Evolutionary conservation across 768 basidiomycete genomes (phyloP).

Genomic region (Cytidiella melzeri): DNA sequence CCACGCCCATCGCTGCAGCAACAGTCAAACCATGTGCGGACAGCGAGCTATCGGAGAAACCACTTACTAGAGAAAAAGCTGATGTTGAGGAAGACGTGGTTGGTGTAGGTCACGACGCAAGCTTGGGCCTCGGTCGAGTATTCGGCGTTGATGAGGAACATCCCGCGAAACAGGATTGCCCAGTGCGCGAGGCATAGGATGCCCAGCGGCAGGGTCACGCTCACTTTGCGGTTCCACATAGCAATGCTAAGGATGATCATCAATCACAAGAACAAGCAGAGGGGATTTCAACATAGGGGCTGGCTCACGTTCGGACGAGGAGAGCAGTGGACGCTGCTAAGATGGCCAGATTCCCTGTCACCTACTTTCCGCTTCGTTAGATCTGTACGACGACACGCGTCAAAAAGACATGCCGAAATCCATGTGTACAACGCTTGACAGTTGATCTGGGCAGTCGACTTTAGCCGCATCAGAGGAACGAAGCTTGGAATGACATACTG

Average conservation of each 20-base stretch:
- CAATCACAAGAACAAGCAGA: no score
- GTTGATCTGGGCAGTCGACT: constrained; percentile 46
- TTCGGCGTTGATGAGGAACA: constrained; percentile 56
- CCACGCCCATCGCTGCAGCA: constrained; percentile 61
- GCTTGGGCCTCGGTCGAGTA: constrained; percentile 37
- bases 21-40: neutral
- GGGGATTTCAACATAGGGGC: neutral
- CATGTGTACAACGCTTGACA: constrained; percentile 66
- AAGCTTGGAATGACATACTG: constrained; percentile 37
- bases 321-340: constrained; percentile 62
- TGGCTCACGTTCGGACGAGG: constrained; percentile 60
- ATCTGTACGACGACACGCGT: no score
- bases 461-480: no score
- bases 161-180: constrained; percentile 60
- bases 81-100: constrained; percentile 51
- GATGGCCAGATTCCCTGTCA: constrained; percentile 60
- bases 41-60: neutral
- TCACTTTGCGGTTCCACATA: constrained; percentile 57
- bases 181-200: constrained; percentile 57
- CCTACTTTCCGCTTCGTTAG: no score
- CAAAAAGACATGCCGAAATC: constrained; percentile 48
- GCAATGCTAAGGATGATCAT: constrained; percentile 52
- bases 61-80: constrained; percentile 67
- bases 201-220: constrained; percentile 45
- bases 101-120: constrained; percentile 49